Percentiles rank a stretch among this genome's conserved stretches.
Evolutionary conservation across 2,329 filamentous ascomycete species (phyloP).

Genomic region (Cephalotrichum gorgonifer): DNA sequence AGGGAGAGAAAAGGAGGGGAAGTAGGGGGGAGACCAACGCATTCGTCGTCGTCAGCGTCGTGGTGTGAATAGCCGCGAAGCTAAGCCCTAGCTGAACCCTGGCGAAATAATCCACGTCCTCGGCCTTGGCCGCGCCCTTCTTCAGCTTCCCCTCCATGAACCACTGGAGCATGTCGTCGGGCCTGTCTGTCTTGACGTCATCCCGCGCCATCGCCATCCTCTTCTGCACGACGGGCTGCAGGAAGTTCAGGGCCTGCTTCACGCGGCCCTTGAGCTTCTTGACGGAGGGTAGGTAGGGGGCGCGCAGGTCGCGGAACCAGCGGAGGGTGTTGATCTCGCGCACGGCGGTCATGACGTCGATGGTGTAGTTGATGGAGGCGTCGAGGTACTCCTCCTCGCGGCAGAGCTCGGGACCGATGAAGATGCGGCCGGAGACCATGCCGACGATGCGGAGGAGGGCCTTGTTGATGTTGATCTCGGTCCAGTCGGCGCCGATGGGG

Average conservation of each 20-base stretch:
- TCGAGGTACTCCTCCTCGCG: conserved; percentile 32
- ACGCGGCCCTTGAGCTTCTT: conserved; percentile 20
- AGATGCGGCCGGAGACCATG: conserved; percentile 33
- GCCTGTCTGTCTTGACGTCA: conserved; percentile 15
- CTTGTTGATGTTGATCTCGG: conserved; percentile 25
- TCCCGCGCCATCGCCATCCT: conserved; percentile 13
- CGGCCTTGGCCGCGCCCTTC: conserved; percentile 17
- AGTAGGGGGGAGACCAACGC: conserved; percentile 20
- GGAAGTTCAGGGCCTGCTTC: conserved; percentile 20
- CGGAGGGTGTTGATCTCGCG: conserved; percentile 16
- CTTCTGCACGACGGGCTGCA: conserved; percentile 22
- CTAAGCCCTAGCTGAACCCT: conserved; percentile 30
- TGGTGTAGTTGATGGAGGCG: conserved; percentile 35
- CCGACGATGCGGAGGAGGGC: conserved; percentile 33
- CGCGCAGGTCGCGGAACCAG: conserved; percentile 22
- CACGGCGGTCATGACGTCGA: conserved; percentile 27
- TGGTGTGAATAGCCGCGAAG: conserved; percentile 43
- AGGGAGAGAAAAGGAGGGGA: no score
- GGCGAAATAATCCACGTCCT: conserved; percentile 23
- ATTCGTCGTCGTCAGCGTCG: conserved; percentile 32
- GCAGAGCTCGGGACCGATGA: conserved; percentile 35
- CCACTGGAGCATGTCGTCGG: conserved; percentile 39
- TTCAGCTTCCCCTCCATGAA: conserved; percentile 26
- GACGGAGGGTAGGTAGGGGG: conserved; percentile 21
- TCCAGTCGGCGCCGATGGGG: conserved; percentile 27